phyloP scores from a whole-genome alignment of 768 basidiomycete species.

The Xerocomus potaroensis region DNA sequence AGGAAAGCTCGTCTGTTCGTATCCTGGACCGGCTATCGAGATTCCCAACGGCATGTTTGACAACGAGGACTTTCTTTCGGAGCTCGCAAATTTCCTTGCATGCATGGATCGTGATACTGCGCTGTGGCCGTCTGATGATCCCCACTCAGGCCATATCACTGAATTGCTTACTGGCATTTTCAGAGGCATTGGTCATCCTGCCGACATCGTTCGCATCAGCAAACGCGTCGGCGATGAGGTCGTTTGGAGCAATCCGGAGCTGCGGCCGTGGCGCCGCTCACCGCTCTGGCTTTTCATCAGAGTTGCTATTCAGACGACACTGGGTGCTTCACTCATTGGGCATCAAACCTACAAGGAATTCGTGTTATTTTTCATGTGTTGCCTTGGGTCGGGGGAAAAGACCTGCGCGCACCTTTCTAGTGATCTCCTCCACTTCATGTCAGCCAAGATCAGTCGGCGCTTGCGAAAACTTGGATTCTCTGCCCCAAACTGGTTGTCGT shows the following conservation, averaged over 20 bases:
- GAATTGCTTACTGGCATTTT: conserved; percentile 43
- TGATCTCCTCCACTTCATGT: too few species aligned
- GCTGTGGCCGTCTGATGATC: too few species aligned
- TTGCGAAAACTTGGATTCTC: too few species aligned
- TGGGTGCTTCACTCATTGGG: conserved; percentile 14
- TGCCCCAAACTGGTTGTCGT: too few species aligned
- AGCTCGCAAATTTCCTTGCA: background rate
- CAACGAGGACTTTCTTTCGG: background rate
- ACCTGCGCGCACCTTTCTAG: too few species aligned
- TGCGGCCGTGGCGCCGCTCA: conserved; percentile 43
- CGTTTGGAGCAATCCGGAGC: conserved; percentile 13
- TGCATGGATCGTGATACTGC: too few species aligned
- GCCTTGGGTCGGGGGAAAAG: background rate
- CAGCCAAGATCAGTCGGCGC: too few species aligned
- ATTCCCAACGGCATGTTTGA: background rate
- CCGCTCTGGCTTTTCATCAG: conserved; percentile 47
- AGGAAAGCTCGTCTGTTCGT: conserved; percentile 17
- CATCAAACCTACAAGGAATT: conserved; percentile 28
- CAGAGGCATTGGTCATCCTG: conserved; percentile 26
- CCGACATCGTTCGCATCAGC: conserved; percentile 23
- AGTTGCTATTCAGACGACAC: conserved; percentile 38
- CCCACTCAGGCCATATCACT: conserved; percentile 14
- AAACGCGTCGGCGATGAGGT: conserved; percentile 44
- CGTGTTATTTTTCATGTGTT: conserved; percentile 24
- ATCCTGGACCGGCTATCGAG: background rate